Evolutionary conservation across 2,329 filamentous ascomycete species (phyloP).

Genomic region (Aspergillus sp.): DNA sequence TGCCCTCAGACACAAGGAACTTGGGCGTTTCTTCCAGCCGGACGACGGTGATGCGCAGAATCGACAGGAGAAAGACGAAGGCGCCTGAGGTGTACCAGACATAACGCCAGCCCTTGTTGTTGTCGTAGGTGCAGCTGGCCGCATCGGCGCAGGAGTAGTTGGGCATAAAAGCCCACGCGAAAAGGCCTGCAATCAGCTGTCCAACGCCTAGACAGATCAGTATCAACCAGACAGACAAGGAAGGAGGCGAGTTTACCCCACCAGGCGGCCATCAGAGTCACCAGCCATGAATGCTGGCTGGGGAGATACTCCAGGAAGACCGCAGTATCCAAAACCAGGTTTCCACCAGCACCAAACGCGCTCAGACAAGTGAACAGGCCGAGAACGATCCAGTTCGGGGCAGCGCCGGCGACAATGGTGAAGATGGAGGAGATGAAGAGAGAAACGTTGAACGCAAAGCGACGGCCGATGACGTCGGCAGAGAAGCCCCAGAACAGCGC

Average conservation of each 20-base stretch:
- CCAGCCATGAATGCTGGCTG: slow-evolving; percentile 63
- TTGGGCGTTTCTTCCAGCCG: slow-evolving; percentile 81
- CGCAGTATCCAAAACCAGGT: slow-evolving; percentile 76
- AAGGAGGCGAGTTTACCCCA: slow-evolving; percentile 52
- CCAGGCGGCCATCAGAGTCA: slow-evolving; percentile 78
- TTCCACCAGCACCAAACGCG: slow-evolving; percentile 61
- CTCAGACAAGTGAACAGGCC: slow-evolving; percentile 23
- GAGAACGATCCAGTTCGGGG: slow-evolving; percentile 59
- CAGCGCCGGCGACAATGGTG: slow-evolving; percentile 67
- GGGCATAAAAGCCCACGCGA: slow-evolving; percentile 74
- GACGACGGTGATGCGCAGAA: slow-evolving; percentile 73
- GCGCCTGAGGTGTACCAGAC: slow-evolving; percentile 70
- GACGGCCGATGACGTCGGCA: slow-evolving; percentile 73
- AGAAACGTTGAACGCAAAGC: slow-evolving; percentile 76
- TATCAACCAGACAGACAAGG: background rate
- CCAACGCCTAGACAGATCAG: slow-evolving; percentile 54
- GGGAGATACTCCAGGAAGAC: slow-evolving; percentile 82
- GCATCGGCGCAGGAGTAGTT: slow-evolving; percentile 55
- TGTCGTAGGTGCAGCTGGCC: slow-evolving; percentile 44
- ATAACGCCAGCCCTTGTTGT: slow-evolving; percentile 70
- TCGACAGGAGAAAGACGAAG: slow-evolving; percentile 71
- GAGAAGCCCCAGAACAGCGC: slow-evolving; percentile 78
- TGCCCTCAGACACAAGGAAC: slow-evolving; percentile 71
- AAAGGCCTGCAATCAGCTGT: slow-evolving; percentile 23
- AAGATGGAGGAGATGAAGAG: slow-evolving; percentile 74